Percentiles rank a stretch among this genome's conserved stretches.
phyloP scores from a whole-genome alignment of 495 filamentous ascomycete genomes.

The Podospora australis region DNA sequence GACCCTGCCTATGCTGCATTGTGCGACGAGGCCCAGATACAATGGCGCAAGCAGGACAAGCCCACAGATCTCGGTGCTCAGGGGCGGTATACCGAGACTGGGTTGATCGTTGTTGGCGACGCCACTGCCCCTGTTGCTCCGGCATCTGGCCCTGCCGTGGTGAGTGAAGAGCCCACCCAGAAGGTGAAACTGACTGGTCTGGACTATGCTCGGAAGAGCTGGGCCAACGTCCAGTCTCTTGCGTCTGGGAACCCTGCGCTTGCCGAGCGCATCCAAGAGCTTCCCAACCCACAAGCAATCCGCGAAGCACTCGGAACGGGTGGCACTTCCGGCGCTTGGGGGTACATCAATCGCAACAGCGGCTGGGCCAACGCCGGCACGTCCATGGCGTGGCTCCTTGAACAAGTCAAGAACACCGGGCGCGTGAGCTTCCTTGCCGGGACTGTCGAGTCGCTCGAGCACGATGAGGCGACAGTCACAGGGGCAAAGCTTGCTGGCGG shows the following conservation, averaged over 20 bases:
- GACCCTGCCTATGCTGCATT: constrained; percentile 65
- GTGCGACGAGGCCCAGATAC: constrained; percentile 55
- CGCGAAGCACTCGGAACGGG: constrained; percentile 39
- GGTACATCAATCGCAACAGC: constrained; percentile 73
- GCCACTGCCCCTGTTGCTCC: constrained; percentile 4
- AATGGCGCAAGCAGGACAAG: constrained; percentile 61
- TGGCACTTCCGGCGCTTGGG: constrained; percentile 52
- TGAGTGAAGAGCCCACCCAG: constrained; percentile 22
- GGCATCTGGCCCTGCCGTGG: background rate
- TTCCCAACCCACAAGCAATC: constrained; percentile 46
- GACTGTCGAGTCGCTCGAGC: constrained; percentile 53
- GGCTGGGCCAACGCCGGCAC: constrained; percentile 84
- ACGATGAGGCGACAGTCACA: constrained; percentile 27
- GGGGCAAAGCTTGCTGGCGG: constrained; percentile 54
- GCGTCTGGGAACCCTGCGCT: constrained; percentile 31
- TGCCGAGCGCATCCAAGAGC: constrained; percentile 44
- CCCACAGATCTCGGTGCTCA: constrained; percentile 48
- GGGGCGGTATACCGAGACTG: constrained; percentile 68
- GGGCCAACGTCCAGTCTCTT: constrained; percentile 52
- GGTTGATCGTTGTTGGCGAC: constrained; percentile 62
- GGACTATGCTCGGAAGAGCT: constrained; percentile 61
- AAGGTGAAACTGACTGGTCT: constrained; percentile 42
- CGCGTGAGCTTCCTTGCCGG: constrained; percentile 59
- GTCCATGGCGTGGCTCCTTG: constrained; percentile 57
- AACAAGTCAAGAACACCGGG: constrained; percentile 45